A percentile compares a stretch with the other conserved stretches of the same genome.
Conservation (phyloP, 345 rosid genomes). For the Pelargonium nanum region DNA sequence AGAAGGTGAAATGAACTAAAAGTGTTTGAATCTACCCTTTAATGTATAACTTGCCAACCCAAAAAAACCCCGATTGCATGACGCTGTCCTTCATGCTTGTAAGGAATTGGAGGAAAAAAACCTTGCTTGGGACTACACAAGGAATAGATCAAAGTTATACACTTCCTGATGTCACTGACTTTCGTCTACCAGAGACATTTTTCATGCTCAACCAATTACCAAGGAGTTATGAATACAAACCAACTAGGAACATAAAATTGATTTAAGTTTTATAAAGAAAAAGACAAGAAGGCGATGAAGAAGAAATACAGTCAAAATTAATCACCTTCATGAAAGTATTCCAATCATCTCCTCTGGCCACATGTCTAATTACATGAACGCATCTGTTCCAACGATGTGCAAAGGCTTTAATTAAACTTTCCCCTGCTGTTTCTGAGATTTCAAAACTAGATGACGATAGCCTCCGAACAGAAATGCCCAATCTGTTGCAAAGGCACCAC, state of each 20-base stretch:
- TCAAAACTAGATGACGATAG: slow-evolving; percentile 43
- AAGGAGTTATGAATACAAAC: neutral
- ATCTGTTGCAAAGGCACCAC: slow-evolving; percentile 37
- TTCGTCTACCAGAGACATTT: too few species aligned
- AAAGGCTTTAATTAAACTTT: slow-evolving; percentile 35
- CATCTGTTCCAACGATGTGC: slow-evolving; percentile 49
- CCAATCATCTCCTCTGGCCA: slow-evolving; percentile 68
- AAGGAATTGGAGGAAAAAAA: too few species aligned
- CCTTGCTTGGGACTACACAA: too few species aligned
- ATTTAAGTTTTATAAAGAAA: neutral
- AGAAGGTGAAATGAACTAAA: neutral
- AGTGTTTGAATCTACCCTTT: too few species aligned
- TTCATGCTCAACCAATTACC: too few species aligned
- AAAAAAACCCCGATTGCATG: too few species aligned
- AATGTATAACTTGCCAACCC: too few species aligned
- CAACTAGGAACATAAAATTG: neutral
- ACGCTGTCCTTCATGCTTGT: too few species aligned
- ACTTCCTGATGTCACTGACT: too few species aligned
- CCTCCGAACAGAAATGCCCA: slow-evolving; percentile 34
- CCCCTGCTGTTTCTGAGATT: slow-evolving; percentile 34
- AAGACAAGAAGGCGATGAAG: neutral
- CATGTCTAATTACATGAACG: slow-evolving; percentile 18
- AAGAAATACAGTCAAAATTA: slow-evolving; percentile 14
- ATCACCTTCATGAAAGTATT: slow-evolving; percentile 41
- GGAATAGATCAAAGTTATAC: too few species aligned